Base-by-base conservation (phyloP, 768 basidiomycete species). In the Chalciporus sphaerocephalus region DNA sequence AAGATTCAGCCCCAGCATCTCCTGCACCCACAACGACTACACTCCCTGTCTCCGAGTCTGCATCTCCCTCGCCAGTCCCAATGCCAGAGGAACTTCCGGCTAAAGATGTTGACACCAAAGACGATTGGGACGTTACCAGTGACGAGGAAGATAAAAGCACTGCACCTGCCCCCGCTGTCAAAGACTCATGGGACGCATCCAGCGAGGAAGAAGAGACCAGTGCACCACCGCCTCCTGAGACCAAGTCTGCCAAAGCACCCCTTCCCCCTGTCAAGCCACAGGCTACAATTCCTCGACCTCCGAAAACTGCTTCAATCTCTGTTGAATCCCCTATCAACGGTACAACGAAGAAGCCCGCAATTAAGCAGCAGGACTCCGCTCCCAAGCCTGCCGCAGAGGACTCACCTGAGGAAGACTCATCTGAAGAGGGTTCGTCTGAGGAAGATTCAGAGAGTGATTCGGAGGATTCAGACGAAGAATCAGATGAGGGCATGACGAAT, bases 181-280 rank as follows among this genome's bases (percentile, higher is more conserved):
- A 72, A 46, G 78, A 81, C 28, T 71, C 71, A 40, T 92, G 89
- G 90, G 90, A 92, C 34, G 83, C 75, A 4, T 75, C 75, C 43
- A 80, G 76, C 45, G 84, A 70, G 28, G 73, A 74, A 17, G 74
- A 80, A 25, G 81, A 79, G 22, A 53, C 51, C 11, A 47, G 63
- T 34, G 34, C 55, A 2, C 41, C 57, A 13, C 51, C 44, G 7
- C 41, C 50, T 8, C 42, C 55, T 38, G 36, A 48, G 27, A 36
- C 48, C 1, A 55, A 62, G 52, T 28, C 52, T 28, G 48, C 53
- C 12, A 49, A 55, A 12, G n/a, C 6, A 22, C 40, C 53, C 38
- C 2, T 27, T 28, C 28, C 30, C 28, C 43, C 20, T 34, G 2
- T 33, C 33, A 35, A 42, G 35, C 13, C 41, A 8, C 41, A 12